Base-by-base conservation (phyloP, 1,284 basidiomycete genomes). In the Malassezia globosa region DNA sequence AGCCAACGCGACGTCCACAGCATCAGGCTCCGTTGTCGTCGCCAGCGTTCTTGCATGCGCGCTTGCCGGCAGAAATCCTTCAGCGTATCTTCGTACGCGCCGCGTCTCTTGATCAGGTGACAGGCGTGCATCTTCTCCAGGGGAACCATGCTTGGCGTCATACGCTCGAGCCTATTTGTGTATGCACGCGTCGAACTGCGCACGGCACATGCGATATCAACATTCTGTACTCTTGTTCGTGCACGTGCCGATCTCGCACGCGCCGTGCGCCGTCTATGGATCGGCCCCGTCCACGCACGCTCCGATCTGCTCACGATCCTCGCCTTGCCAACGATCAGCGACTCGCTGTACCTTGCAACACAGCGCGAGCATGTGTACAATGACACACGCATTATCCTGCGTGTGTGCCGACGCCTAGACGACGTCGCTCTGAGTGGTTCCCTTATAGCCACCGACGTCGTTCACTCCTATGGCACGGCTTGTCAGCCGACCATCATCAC, bases 381-480 rank as follows among this genome's bases (percentile, higher is more conserved):
- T 2, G 52, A 60, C 7, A 55, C 60, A 1, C 53, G 63, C 5
- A 38, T 40, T 6, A 56, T 70, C 3, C 48, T 70, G 21, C 55
- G 68, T 3, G 46, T 59, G 8, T 70, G 66, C 40, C 53, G 66
- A 3, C 57, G 60, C 18, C 48, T 69, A 3, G 42, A 55, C 8
- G 61, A 69, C 25, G 58, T 70, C 0, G 66, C 66, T 5, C 54
- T 70, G 3, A 60, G 60, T 4, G 66, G 66, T 5, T 60, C 61
- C 35, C 51, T 70, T 25, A 40, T 66, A 7, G 57, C 58, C 5
- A 24, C 53, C n/a, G 55, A 64, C 11, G 51, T 60, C 3, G 64
- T 66, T 1, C 44, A 52, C 18, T 57, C 55, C 11, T 70, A 67
- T 45, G 68, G 68, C 14, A 62, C 65, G 8, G 61, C 63, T 3